These are phyloP conservation scores for Nemophila menziesii DNA, from an alignment of 257 asterid genomes.

Conservation along the genomic window DNA sequence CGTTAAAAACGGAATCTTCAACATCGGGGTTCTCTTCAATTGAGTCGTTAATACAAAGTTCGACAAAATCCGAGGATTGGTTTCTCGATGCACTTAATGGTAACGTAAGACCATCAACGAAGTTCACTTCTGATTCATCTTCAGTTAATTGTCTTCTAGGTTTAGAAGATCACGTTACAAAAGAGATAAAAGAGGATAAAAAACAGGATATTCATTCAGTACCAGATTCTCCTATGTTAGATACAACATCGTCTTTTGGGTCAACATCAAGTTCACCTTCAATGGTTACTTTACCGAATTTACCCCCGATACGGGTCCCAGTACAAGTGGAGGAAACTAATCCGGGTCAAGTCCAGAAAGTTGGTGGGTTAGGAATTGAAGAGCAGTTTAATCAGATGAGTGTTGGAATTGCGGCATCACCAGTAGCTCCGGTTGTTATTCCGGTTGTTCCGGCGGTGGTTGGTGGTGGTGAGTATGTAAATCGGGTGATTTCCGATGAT, in stretches of 20 bases:
- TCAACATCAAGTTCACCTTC: constrained; percentile 73
- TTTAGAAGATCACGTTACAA: constrained; percentile 42
- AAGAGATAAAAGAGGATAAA: constrained; percentile 4
- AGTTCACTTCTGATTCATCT: constrained; percentile 13
- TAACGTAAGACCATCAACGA: background rate
- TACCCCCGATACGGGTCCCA: constrained; percentile 67
- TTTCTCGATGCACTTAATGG: constrained; percentile 73
- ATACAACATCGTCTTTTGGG: constrained; percentile 73
- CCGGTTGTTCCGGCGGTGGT: constrained; percentile 33
- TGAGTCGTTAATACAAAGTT: constrained; percentile 24
- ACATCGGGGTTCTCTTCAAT: constrained; percentile 14
- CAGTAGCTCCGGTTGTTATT: constrained; percentile 14
- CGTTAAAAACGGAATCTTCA: constrained; percentile 13
- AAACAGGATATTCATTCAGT: constrained; percentile 57
- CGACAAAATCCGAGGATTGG: constrained; percentile 81
- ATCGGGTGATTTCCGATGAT: constrained; percentile 47
- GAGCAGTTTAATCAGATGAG: constrained; percentile 65
- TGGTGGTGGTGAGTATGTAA: constrained; percentile 49
- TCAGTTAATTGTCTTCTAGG: constrained; percentile 69
- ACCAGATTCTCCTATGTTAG: constrained; percentile 80
- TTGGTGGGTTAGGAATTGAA: constrained; percentile 44
- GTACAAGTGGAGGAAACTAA: constrained; percentile 63
- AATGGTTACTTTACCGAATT: constrained; percentile 56
- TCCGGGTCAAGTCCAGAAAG: constrained; percentile 22
- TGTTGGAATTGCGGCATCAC: constrained; percentile 27